A percentile compares a stretch with the other conserved stretches of the same genome.
Evolutionary conservation across 345 rosid genomes (phyloP).

Genomic region (Eucalyptus tenuipes): DNA sequence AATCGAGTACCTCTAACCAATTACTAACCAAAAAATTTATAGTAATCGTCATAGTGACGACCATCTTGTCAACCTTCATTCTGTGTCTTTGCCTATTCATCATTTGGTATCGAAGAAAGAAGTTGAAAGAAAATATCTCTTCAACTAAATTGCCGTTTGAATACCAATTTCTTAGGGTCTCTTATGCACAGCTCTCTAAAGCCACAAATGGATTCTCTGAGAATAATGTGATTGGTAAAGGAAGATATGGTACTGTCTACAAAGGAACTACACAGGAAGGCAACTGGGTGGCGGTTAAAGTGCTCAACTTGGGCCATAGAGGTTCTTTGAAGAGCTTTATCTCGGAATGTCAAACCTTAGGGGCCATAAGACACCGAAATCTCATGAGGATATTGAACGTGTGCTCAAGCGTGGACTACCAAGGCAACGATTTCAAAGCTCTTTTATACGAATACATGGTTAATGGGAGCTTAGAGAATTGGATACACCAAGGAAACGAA

Average conservation of each 20-base stretch:
- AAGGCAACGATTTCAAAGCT: not conserved
- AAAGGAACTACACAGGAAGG: not conserved
- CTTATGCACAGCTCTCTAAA: not conserved
- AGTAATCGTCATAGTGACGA: fast-evolving
- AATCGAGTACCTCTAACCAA: not conserved
- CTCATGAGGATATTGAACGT: not conserved
- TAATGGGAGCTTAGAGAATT: not conserved
- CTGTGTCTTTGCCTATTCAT: fast-evolving
- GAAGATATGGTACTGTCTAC: not conserved
- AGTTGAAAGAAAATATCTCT: not conserved
- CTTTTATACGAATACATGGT: not conserved
- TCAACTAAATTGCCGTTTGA: not conserved
- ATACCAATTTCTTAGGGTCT: not conserved
- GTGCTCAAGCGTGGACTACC: not conserved
- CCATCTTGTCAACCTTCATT: not conserved
- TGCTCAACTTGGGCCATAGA: not conserved
- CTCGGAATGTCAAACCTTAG: not conserved
- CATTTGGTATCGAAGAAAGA: fast-evolving
- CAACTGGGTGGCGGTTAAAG: not conserved
- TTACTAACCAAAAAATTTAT: not conserved
- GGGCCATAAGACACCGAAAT: not conserved
- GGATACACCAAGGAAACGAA: not conserved
- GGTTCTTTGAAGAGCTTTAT: not conserved
- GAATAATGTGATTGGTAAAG: not conserved
- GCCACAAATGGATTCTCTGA: fast-evolving